Evolutionary conservation across 2,329 filamentous ascomycete species (phyloP).

Genomic region (Tolypocladium guangdongense): DNA sequence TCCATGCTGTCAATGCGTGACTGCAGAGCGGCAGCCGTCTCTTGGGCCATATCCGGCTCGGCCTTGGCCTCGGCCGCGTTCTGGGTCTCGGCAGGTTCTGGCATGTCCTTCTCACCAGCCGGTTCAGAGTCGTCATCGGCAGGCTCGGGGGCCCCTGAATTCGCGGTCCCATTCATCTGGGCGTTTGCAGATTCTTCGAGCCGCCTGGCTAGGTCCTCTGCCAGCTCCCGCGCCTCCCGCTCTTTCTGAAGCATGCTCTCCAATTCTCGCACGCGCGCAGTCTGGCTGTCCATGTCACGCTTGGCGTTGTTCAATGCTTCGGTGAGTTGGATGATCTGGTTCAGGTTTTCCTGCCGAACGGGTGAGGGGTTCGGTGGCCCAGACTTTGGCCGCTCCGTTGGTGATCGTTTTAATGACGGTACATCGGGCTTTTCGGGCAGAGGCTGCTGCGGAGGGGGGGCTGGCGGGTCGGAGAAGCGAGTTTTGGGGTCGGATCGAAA

Average conservation of each 20-base stretch:
- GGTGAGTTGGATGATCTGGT: constrained; percentile 73
- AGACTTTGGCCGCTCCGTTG: constrained; percentile 63
- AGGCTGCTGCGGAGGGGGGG: constrained; percentile 85
- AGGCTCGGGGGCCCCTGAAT: constrained; percentile 11
- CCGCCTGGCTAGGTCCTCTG: constrained; percentile 69
- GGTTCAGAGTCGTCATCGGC: constrained; percentile 5
- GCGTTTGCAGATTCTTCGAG: constrained; percentile 44
- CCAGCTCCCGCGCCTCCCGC: constrained; percentile 67
- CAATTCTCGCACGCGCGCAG: constrained; percentile 65
- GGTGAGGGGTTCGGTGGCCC: constrained; percentile 43
- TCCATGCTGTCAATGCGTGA: constrained; percentile 66
- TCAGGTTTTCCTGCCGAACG: constrained; percentile 46
- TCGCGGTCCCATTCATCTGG: constrained; percentile 18
- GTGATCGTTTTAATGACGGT: constrained; percentile 60
- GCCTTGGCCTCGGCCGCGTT: constrained; percentile 3
- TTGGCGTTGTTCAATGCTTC: constrained; percentile 77
- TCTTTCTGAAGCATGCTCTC: constrained; percentile 67
- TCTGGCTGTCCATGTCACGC: constrained; percentile 78
- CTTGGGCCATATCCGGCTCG: constrained; percentile 6
- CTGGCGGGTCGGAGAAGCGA: constrained; percentile 85
- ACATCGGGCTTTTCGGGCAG: constrained; percentile 86
- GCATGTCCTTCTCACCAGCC: background rate
- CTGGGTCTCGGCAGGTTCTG: constrained; percentile 7
- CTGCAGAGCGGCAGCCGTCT: constrained; percentile 33
- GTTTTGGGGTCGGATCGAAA: constrained; percentile 67